A percentile compares a stretch with the other conserved stretches of the same genome.
phyloP scores from a whole-genome alignment of 371 early-diverging fungal species.

The Racocetra persica region DNA sequence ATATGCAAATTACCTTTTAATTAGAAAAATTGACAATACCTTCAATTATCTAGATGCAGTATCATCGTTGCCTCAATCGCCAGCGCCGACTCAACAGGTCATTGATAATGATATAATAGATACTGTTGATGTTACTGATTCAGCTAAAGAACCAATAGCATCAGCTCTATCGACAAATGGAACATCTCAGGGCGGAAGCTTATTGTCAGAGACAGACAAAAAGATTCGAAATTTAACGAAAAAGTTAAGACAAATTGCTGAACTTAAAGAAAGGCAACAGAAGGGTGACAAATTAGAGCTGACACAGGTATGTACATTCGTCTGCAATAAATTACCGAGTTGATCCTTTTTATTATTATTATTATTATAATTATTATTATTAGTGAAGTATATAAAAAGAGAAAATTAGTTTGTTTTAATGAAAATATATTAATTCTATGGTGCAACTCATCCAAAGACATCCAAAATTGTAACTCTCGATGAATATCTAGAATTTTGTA shows the following conservation, averaged over 20 bases:
- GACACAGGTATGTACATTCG: slow-evolving; percentile 69
- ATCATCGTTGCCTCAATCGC: background rate
- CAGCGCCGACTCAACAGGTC: slow-evolving; percentile 43
- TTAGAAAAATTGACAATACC: too few species aligned
- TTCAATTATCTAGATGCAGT: too few species aligned
- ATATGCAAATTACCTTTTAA: too few species aligned
- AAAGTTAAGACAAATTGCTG: slow-evolving; percentile 90
- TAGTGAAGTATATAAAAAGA: too few species aligned
- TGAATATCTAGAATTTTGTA: too few species aligned
- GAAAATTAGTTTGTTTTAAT: too few species aligned
- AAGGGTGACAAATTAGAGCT: slow-evolving; percentile 82
- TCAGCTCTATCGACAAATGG: background rate
- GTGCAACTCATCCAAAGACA: too few species aligned
- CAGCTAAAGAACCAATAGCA: background rate
- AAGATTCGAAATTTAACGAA: slow-evolving; percentile 84
- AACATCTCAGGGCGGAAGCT: slow-evolving; percentile 43
- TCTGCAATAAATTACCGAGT: too few species aligned
- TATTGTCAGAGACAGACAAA: slow-evolving; percentile 76
- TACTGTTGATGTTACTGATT: slow-evolving; percentile 9
- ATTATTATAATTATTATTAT: too few species aligned
- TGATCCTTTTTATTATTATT: too few species aligned
- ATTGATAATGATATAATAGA: slow-evolving; percentile 9
- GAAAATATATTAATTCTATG: too few species aligned
- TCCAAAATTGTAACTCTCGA: too few species aligned
- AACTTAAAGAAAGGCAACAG: slow-evolving; percentile 78